Evolutionary conservation across 2,329 filamentous ascomycete species (phyloP).

Genomic region (Tolypocladium inflatum): DNA sequence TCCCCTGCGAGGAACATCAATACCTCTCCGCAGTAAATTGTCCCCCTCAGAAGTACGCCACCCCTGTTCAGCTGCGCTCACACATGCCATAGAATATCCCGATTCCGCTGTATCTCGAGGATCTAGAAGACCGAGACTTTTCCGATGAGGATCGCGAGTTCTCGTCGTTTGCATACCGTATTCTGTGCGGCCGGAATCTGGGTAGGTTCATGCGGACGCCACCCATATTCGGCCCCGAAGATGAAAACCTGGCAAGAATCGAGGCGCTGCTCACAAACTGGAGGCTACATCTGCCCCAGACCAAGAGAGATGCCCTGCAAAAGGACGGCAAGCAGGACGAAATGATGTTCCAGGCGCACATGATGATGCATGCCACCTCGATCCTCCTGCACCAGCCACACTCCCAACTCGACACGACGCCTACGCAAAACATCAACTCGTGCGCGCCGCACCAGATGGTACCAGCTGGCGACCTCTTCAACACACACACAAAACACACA

Average conservation of each 20-base stretch:
- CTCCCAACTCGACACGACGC: slow-evolving; percentile 61
- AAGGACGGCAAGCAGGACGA: slow-evolving; percentile 69
- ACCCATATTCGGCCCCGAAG: slow-evolving; percentile 40
- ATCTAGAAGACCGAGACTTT: slow-evolving; percentile 72
- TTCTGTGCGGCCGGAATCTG: slow-evolving; percentile 71
- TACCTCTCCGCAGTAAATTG: slow-evolving; percentile 48
- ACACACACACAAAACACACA: slow-evolving; percentile 68
- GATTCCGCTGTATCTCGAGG: slow-evolving; percentile 52
- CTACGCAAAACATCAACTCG: slow-evolving; percentile 49
- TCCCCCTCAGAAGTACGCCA: too few relatives aligned
- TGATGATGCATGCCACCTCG: slow-evolving; percentile 58
- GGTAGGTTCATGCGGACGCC: slow-evolving; percentile 60
- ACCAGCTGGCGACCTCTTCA: slow-evolving; percentile 42
- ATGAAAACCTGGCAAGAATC: slow-evolving; percentile 41
- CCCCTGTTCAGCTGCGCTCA: neutral
- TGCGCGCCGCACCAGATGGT: slow-evolving; percentile 53
- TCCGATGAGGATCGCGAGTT: slow-evolving; percentile 60
- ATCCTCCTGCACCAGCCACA: slow-evolving; percentile 74
- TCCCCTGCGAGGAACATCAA: slow-evolving; percentile 78
- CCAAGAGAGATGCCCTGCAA: slow-evolving; percentile 61
- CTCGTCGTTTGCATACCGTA: slow-evolving; percentile 77
- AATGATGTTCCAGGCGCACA: slow-evolving; percentile 84
- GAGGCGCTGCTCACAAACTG: slow-evolving; percentile 58
- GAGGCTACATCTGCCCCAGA: slow-evolving; percentile 66
- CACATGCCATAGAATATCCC: slow-evolving; percentile 39